Base-by-base conservation (phyloP, 495 filamentous ascomycete species). In the Hyphodiscus hymeniophilus region DNA sequence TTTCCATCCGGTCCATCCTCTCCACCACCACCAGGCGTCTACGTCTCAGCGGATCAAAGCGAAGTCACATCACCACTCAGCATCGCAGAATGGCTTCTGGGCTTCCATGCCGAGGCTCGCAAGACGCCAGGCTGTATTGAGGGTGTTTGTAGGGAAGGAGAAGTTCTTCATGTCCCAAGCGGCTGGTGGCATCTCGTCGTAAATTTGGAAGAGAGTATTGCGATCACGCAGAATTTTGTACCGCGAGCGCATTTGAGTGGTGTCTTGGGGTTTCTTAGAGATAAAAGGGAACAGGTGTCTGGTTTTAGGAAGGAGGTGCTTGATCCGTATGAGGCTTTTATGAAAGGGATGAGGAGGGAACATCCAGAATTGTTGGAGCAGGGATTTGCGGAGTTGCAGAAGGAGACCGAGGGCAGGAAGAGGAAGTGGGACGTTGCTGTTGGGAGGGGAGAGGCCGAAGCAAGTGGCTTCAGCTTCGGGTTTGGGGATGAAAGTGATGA, bases 171-270 rank as follows among this genome's bases (percentile, higher is more conserved):
- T 60, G 92, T 98, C 26, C 92, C 92, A 1, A 72, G 67, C 47
- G 90, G 92, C 7, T 98, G 92, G 90, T 98, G 89, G 85, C 92
- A 98, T 69, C 67, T 96, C 26, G 92, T 98, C 17, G 83, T 97
- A 21, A 98, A 98, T 55, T 64, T 94, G 17, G 79, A 85, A 44
- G 70, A 78, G 2, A 82, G 85, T 11, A 84, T 96, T 50, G 92
- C 92, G 15, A 77, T 98, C 42, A 98, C 92, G 11, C 91, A 97
- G 56, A 98, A 98, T 62, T 97, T 98, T 60, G 84, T 97, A 7
- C 91, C 92, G 0, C 74, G 76, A 38, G 75, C 75, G 13, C 87
- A 89, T 58, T 67, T 98, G 4, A 60, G 68, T 10, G 77, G 83
- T 28, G 89, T 87, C 0, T 64, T 98, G 48, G 79, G 80, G 12